Evolutionary conservation across 2,329 filamentous ascomycete genomes (phyloP).

Genomic region (Aspergillus pseudonomiae): DNA sequence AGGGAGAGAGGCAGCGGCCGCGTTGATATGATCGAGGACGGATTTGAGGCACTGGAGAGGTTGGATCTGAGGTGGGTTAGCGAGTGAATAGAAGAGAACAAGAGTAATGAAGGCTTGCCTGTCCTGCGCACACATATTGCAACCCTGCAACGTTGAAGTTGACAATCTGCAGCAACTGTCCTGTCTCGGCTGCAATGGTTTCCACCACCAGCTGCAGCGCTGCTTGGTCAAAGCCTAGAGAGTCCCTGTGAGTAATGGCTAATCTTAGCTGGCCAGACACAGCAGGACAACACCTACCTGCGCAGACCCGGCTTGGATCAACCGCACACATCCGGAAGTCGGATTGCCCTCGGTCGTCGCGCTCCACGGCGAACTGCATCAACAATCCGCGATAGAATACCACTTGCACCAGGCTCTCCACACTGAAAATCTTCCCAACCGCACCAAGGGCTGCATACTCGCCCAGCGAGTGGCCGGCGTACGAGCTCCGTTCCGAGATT

Average conservation of each 20-base stretch:
- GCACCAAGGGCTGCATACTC: slow-evolving; percentile 98
- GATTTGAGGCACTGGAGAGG: slow-evolving; percentile 18
- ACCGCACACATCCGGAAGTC: slow-evolving; percentile 99
- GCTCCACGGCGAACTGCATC: slow-evolving; percentile 98
- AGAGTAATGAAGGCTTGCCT: slow-evolving; percentile 43
- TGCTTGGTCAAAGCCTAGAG: slow-evolving; percentile 97
- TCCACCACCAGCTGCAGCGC: slow-evolving; percentile 95
- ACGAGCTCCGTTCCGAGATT: slow-evolving; percentile 93
- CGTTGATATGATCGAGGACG: background rate
- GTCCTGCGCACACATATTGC: slow-evolving; percentile 70
- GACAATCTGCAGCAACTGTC: slow-evolving; percentile 97
- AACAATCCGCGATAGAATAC: slow-evolving; percentile 99
- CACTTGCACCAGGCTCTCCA: slow-evolving; percentile 95
- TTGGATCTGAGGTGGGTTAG: slow-evolving; percentile 39
- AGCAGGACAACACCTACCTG: background rate
- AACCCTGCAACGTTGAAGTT: slow-evolving; percentile 81
- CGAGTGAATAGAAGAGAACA: background rate
- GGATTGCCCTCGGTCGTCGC: slow-evolving; percentile 86
- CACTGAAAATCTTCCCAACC: slow-evolving; percentile 96
- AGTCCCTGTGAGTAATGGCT: slow-evolving; percentile 41
- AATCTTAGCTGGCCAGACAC: no score
- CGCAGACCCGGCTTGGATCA: slow-evolving; percentile 85
- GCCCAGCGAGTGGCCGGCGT: slow-evolving; percentile 95
- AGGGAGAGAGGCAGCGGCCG: slow-evolving; percentile 72
- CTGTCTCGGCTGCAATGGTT: slow-evolving; percentile 90